These are phyloP conservation scores for Aspergillus udagawae DNA, from an alignment of 2,329 filamentous ascomycete species.

Conservation along the genomic window DNA sequence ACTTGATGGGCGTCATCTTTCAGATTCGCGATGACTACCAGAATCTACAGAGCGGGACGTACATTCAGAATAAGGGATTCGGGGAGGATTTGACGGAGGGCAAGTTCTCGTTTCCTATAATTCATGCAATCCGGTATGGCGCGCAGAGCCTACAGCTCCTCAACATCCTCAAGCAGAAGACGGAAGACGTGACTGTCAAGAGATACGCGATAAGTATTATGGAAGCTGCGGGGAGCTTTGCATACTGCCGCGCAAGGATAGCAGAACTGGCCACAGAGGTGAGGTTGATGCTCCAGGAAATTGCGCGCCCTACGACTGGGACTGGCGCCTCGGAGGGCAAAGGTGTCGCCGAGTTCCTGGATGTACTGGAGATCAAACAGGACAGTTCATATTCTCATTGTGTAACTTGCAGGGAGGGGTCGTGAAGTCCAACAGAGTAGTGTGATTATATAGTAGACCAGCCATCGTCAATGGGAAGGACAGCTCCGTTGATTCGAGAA, in stretches of 20 bases:
- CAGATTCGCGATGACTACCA: constrained; percentile 66
- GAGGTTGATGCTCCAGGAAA: not conserved
- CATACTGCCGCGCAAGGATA: constrained; percentile 49
- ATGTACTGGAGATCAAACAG: too few relatives aligned
- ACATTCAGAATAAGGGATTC: constrained; percentile 81
- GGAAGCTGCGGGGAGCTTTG: constrained; percentile 79
- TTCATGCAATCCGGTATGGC: constrained; percentile 74
- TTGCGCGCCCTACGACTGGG: not conserved
- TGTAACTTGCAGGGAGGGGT: too few relatives aligned
- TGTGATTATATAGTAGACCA: too few relatives aligned
- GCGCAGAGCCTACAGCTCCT: constrained; percentile 60
- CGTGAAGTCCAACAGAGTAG: too few relatives aligned
- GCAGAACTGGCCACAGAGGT: not conserved
- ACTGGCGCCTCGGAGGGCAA: not conserved
- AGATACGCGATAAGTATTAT: constrained; percentile 82
- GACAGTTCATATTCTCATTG: too few relatives aligned
- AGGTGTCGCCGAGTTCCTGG: not conserved
- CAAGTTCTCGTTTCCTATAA: constrained; percentile 91
- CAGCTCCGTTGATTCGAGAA: too few relatives aligned
- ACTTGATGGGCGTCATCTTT: constrained; percentile 34
- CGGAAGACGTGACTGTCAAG: constrained; percentile 77
- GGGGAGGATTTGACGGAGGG: constrained; percentile 92
- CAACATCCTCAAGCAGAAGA: constrained; percentile 85
- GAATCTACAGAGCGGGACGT: constrained; percentile 63
- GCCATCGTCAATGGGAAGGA: too few relatives aligned